These are phyloP conservation scores for Fusarium metavorans DNA, from an alignment of 2,329 filamentous ascomycete genomes.

Conservation along the genomic window DNA sequence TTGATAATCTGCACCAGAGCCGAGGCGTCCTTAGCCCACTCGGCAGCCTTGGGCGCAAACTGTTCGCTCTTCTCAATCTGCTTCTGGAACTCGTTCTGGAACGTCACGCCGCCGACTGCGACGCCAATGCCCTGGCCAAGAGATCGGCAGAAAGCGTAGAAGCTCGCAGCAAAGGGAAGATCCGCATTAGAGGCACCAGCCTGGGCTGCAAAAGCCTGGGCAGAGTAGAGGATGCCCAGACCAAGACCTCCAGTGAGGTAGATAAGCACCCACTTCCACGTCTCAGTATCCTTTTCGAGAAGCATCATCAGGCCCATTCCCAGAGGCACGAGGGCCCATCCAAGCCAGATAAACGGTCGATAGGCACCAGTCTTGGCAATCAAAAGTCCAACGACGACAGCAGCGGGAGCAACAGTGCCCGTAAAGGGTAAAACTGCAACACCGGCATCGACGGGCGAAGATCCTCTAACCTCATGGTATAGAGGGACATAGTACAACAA, in stretches of 20 bases:
- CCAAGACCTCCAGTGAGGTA: constrained; percentile 71
- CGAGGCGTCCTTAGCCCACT: constrained; percentile 69
- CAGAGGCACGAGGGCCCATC: constrained; percentile 70
- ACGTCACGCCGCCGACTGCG: constrained; percentile 75
- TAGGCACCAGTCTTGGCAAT: constrained; percentile 70
- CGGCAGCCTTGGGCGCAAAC: constrained; percentile 55
- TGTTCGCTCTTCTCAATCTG: constrained; percentile 61
- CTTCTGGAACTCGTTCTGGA: constrained; percentile 72
- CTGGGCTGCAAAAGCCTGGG: constrained; percentile 72
- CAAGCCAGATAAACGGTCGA: constrained; percentile 70
- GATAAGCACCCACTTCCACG: constrained; percentile 70
- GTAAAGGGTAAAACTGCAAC: constrained; percentile 69
- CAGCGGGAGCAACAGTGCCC: constrained; percentile 72
- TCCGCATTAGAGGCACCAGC: constrained; percentile 59
- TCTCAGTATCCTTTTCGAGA: constrained; percentile 61
- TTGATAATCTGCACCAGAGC: constrained; percentile 62
- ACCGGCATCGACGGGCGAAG: constrained; percentile 46
- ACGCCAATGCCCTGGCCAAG: constrained; percentile 76
- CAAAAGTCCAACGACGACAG: constrained; percentile 65
- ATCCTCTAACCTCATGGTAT: constrained; percentile 40
- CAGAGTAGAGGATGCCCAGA: constrained; percentile 73
- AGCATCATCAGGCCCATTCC: constrained; percentile 68
- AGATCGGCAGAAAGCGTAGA: constrained; percentile 72
- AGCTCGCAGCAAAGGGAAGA: constrained; percentile 63
- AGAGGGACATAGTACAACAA: constrained; percentile 39